Evolutionary conservation across 257 asterid species (phyloP), one percentile per base, ranked within the genome.

Genomic region (Solanum piurae): DNA sequence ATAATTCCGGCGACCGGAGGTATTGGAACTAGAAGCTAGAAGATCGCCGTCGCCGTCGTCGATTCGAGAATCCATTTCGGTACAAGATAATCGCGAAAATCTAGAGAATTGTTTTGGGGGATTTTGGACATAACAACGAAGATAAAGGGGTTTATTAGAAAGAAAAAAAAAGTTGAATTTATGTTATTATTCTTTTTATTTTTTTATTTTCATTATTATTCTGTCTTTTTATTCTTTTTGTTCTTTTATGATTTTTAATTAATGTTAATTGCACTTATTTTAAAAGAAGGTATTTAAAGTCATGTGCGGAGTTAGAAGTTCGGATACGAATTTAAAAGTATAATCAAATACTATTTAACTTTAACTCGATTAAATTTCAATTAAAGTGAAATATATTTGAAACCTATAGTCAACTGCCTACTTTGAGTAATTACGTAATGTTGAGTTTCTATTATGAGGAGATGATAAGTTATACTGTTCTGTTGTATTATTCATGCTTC

Each of bases 41-140:
- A 71, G 31, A 87, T 89, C 90, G 88, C 71, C 89, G 90, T 87
- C 92, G 37, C 75, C 92, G 85, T 90, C 94, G 83, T 87, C 93
- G 92, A 89, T 89, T 85, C 90, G 94, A 82, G 90, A 93, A 37
- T 94, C 95, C 98, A 94, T 95, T 33, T 87, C 18, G 84, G 88
- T 86, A 34, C 89, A 86, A 89, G 89, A 86, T 82, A 86, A 91
- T 89, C 88, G 86, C 74, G 29, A 86, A 72, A 34, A 73, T 37
- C 31, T 68, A 66, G 87, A 86, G 84, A 34, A 40, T 42, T 44
- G 27, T 71, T 86, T 69, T 29, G 23, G 21, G 42, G 46, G 83
- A 46, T 7, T 68, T 85, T 69, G 5, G 40, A 69, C 69, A 58
- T 71, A 29, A 75, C 2, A 44, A 16, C 33, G 88, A 72, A 40